Base-by-base conservation (phyloP, 2,329 filamentous ascomycete genomes). In the Orbilia ellipsospora region DNA sequence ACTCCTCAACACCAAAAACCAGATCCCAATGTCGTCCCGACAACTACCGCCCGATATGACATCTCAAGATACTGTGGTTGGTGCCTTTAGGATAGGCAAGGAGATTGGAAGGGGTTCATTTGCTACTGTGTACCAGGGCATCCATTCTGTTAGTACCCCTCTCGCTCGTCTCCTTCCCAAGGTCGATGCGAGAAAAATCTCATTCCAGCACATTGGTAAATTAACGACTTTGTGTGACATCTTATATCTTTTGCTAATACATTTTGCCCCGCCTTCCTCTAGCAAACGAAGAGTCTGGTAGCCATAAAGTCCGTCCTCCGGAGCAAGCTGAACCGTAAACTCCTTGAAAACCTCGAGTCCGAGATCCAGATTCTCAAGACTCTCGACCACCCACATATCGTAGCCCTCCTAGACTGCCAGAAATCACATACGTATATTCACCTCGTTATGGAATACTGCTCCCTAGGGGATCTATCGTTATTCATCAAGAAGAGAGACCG, bases 91-190 rank as follows among this genome's bases (percentile, higher is more conserved):
- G 80, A 90, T 94, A 80, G 88, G 93, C 79, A 90, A 91, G 79
- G 92, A 97, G 84, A 97, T 98, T 82, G 95, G 95, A 78, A 95
- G 95, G 84, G 95, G 95, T 77, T 98, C 95, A 85, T 99, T 98
- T 85, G 95, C 95, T 78, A 93, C 93, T 79, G 95, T 99, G 78
- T 98, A 95, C 82, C 89, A 91, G 82, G 93, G 92, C 78, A 89
- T 90, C 79, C 92, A 96, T 84, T 91, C 91, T 84, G 93, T 96
- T 84, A 83, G 90, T 84, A 66, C 55, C 57, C 57, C 8, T 54
- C 40, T 54, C 23, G 42, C 72, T n/a, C 61, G 63, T 44, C 23
- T 60, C 48, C 20, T 13, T 52, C 48, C n/a, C 20, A 52, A 12
- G 13, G 8, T 48, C 16, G 10, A 7, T 36, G 31, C 1, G 31